Conservation (phyloP, 2,329 filamentous ascomycete species). For the Aspergillus piperis region DNA sequence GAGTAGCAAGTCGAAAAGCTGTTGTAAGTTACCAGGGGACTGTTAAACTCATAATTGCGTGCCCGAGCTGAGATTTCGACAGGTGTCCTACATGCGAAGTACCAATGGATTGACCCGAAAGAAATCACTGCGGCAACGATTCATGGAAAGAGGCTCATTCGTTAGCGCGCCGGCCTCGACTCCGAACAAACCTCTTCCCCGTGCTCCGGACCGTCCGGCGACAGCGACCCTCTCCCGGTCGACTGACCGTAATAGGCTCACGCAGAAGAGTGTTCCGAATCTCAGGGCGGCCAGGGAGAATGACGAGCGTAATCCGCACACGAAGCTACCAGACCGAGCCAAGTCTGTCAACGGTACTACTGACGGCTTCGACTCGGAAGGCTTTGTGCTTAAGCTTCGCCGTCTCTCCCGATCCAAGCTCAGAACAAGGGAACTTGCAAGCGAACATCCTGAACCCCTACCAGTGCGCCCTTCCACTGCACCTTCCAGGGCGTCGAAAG, state of each 20-base stretch:
- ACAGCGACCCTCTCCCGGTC: slow-evolving; percentile 15
- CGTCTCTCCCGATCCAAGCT: slow-evolving; percentile 28
- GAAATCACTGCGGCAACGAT: slow-evolving; percentile 26
- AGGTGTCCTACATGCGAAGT: slow-evolving; percentile 27
- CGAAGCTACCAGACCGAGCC: slow-evolving; percentile 20
- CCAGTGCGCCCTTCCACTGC: slow-evolving; percentile 30
- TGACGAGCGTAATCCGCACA: slow-evolving; percentile 16
- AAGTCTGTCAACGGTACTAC: slow-evolving; percentile 28
- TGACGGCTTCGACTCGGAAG: slow-evolving; percentile 13
- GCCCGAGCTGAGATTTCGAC: slow-evolving; percentile 10
- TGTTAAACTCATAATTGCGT: neutral
- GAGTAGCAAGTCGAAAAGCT: slow-evolving; percentile 74
- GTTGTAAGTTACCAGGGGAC: slow-evolving; percentile 56
- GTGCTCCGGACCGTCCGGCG: slow-evolving; percentile 24
- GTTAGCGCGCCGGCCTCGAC: slow-evolving; percentile 3
- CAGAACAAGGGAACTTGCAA: slow-evolving; percentile 21
- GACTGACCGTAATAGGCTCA: slow-evolving; percentile 11
- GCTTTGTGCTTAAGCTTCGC: slow-evolving; percentile 19
- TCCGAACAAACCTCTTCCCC: slow-evolving; percentile 35
- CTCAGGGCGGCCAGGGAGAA: slow-evolving; percentile 16
- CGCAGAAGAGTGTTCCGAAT: slow-evolving; percentile 22
- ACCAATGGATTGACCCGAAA: slow-evolving; percentile 14
- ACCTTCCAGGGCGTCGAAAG: slow-evolving; percentile 25
- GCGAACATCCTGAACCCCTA: slow-evolving; percentile 16
- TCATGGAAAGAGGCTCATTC: slow-evolving; percentile 25